Base-by-base conservation (phyloP, 176 grass and related monocot genomes). In the Secale cereale region DNA sequence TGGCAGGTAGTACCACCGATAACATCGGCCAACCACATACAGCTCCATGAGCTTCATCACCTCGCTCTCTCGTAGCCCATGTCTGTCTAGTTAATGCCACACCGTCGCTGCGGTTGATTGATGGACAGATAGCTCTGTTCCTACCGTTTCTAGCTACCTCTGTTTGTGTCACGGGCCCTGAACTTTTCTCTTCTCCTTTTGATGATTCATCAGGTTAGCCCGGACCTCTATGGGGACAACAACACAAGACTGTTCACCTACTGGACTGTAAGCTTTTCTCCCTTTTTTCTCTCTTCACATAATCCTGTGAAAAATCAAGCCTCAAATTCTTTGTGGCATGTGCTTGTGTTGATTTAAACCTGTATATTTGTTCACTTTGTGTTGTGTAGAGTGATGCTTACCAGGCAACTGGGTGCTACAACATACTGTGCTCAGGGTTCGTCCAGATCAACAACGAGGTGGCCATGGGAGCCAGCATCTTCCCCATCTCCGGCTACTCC, bases 241-340 rank as follows among this genome's bases (percentile, higher is more conserved):
- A 94, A 91, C 71, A 98, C 97, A 22, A 92, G 93, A 81, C 90
- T 98, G 57, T 98, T 98, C 84, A 98, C 90, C 26, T 98, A 94
- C 74, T 95, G 97, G 97, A 98, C 97, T 5, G 97, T 98, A 86
- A 89, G 96, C 87, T 56, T 17, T 88, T 79, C 4, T 6, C 16
- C 59, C 9, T 40, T 74, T 56, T 17, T 88, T 79, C 4, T 6
- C 16, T 48, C 9, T 40, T 74, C 1, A 6, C 12, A 30, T 20
- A 69, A 3, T 5, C 5, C 1, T 59, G 15, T 23, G 0, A 52
- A 77, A 35, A 69, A 19, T 13, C 4, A n/a, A 10, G 59, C 5
- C 23, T 43, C 45, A 3, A 73, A 30, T 57, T 22, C 19, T 25
- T 17, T 13, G 3, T 33, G 70, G 43, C 3, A 19, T 52, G 8